phyloP scores from a whole-genome alignment of 2,329 filamentous ascomycete species.

The Hymenoscyphus fructigenus region DNA sequence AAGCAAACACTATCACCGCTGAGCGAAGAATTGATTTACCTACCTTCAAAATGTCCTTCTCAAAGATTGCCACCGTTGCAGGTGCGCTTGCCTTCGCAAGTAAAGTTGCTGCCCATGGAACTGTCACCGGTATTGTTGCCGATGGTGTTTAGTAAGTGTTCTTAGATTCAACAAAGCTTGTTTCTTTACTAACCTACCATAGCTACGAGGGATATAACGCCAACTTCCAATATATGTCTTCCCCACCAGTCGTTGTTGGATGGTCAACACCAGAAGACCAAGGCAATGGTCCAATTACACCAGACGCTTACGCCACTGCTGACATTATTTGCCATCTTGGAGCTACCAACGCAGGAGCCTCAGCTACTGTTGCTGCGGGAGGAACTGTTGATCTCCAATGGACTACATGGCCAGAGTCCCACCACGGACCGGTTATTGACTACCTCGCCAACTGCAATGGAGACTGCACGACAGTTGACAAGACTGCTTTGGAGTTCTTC shows the following conservation, averaged over 20 bases:
- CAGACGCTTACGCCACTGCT: slow-evolving; percentile 41
- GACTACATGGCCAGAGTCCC: slow-evolving; percentile 50
- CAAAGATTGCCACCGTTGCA: slow-evolving; percentile 27
- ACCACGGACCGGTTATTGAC: slow-evolving; percentile 41
- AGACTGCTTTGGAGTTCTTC: slow-evolving; percentile 43
- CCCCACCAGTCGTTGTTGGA: slow-evolving; percentile 36
- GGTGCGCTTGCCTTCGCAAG: slow-evolving; percentile 36
- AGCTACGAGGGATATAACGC: slow-evolving; percentile 35
- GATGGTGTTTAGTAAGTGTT: slow-evolving; percentile 42
- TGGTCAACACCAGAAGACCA: slow-evolving; percentile 44
- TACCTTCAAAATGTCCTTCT: slow-evolving; percentile 31
- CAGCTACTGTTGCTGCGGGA: slow-evolving; percentile 46
- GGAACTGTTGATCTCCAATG: slow-evolving; percentile 48
- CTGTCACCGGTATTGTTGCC: slow-evolving; percentile 44
- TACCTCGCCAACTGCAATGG: slow-evolving; percentile 38
- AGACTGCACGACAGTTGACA: slow-evolving; percentile 42
- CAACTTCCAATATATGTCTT: slow-evolving; percentile 30
- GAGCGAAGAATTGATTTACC: slow-evolving; percentile 20
- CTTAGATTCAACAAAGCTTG: not conserved
- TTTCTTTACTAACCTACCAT: not conserved
- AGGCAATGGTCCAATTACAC: slow-evolving; percentile 49
- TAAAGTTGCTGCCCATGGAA: slow-evolving; percentile 47
- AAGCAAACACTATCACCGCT: slow-evolving; percentile 21
- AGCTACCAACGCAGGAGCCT: slow-evolving; percentile 42
- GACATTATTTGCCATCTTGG: slow-evolving; percentile 52